Percentiles rank a stretch among this genome's conserved stretches.
Evolutionary conservation across 805 yeast genomes (phyloP).

Genomic region (Candida anglica): DNA sequence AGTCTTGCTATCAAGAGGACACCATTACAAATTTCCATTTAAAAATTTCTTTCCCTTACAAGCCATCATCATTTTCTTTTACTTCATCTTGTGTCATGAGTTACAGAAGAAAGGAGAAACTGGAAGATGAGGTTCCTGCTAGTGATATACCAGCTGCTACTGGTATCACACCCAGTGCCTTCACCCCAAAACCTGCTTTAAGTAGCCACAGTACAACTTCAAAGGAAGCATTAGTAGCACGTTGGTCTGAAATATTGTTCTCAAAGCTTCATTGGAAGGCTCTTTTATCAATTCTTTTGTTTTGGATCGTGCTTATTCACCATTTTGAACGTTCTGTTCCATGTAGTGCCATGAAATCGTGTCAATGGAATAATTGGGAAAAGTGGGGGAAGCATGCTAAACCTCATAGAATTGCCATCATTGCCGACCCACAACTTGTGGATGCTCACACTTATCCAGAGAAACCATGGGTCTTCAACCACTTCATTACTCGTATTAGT

Average conservation of each 20-base stretch:
- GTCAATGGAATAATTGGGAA: slow-evolving; percentile 68
- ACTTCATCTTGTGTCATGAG: slow-evolving; percentile 11
- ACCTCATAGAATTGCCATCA: slow-evolving; percentile 50
- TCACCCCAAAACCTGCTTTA: no score
- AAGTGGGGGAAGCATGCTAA: slow-evolving; percentile 36
- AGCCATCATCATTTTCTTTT: no score
- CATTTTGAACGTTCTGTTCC: slow-evolving; percentile 29
- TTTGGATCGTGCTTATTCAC: slow-evolving; percentile 27
- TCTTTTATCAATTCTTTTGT: slow-evolving; percentile 8
- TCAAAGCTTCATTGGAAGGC: slow-evolving; percentile 7
- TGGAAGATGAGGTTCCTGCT: slow-evolving; percentile 1
- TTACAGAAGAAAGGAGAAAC: slow-evolving; percentile 17
- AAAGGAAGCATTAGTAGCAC: no score
- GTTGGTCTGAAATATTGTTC: no score
- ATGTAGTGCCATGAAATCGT: slow-evolving; percentile 16
- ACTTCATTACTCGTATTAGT: slow-evolving; percentile 55
- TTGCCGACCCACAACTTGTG: slow-evolving; percentile 94
- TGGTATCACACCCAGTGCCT: no score
- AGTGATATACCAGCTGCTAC: no score
- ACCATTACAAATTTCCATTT: no score
- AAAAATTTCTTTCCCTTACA: no score
- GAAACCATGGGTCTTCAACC: slow-evolving; percentile 47
- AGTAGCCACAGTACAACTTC: no score
- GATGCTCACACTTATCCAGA: slow-evolving; percentile 86
- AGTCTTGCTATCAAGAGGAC: no score